Base-by-base conservation (phyloP, 164 flowering plant genomes). In the Piper longum region DNA sequence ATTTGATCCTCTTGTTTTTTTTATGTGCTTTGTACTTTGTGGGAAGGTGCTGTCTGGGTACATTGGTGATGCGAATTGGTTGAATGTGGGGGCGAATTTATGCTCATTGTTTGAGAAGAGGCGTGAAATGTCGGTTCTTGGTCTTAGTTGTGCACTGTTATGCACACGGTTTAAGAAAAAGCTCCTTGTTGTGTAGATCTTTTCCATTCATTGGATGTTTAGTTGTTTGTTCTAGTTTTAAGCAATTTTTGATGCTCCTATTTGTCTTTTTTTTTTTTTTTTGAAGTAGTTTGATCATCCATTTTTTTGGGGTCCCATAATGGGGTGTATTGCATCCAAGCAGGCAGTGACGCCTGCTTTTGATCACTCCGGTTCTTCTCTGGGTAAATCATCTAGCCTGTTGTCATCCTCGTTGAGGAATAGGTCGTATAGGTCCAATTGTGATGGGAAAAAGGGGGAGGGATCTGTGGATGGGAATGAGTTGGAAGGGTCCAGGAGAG, bases 291-390 rank as follows among this genome's bases (percentile, higher is more conserved):
- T 61, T 41, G 9, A 16, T 12, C 40, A 41, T 45, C 54, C 26
- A 14, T 64, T 13, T 52, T 7, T 5, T 64, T 65, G 52, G 14
- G 0, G 3, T 48, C 3, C 62, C 11, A 45, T 62, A 64, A 85
- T 83, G 88, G 91, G 91, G 59, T 85, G 91, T 77, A 61, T 82
- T 56, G 59, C 65, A 62, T 83, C 91, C 58, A 83, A 80, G 74
- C 73, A 68, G 62, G 79, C 75, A 41, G 73, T 64, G n/a, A 77
- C 84, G 44, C 84, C 85, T 48, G 76, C 70, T 56, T 56, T 69
- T 4, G 82, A 76, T 62, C 59, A 60, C 43, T 72, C 83, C 0
- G 75, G 73, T 26, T 56, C 59, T 51, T 59, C 62, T 12, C 45
- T 66, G 66, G 73, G 68, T 14, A 51, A 67, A 39, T 41, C 45